Evolutionary conservation across 495 filamentous ascomycete species (phyloP).

Genomic region (Trichoderma parareesei): DNA sequence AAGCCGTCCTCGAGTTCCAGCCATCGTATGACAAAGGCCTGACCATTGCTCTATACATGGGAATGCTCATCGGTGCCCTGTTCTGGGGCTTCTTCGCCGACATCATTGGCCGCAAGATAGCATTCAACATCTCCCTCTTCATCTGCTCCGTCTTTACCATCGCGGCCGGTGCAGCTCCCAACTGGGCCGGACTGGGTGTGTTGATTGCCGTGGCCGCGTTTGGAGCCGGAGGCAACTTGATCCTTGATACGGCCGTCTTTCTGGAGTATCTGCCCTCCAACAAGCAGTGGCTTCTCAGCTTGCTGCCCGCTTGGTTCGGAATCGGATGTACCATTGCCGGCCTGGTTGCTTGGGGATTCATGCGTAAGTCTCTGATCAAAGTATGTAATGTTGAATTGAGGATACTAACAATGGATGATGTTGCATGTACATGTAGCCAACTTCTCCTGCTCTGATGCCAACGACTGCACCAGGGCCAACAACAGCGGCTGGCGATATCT

Average conservation of each 20-base stretch:
- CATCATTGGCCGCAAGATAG: slow-evolving; percentile 55
- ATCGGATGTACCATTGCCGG: slow-evolving; percentile 63
- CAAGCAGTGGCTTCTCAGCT: slow-evolving; percentile 65
- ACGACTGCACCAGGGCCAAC: slow-evolving; percentile 54
- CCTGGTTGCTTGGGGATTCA: slow-evolving; percentile 69
- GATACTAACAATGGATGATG: background rate
- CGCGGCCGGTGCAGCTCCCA: slow-evolving; percentile 58
- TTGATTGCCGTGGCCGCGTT: slow-evolving; percentile 40
- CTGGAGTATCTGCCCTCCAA: slow-evolving; percentile 73
- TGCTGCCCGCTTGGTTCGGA: slow-evolving; percentile 78
- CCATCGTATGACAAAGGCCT: slow-evolving; percentile 41
- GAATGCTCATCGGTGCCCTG: slow-evolving; percentile 63
- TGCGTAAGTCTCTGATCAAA: slow-evolving; percentile 42
- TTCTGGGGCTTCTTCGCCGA: slow-evolving; percentile 78
- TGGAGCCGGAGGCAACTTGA: slow-evolving; percentile 62
- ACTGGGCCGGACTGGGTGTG: slow-evolving; percentile 56
- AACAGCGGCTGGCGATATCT: slow-evolving; percentile 74
- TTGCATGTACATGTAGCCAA: background rate
- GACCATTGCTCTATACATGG: slow-evolving; percentile 43
- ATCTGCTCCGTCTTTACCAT: slow-evolving; percentile 68
- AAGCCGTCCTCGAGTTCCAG: slow-evolving; percentile 44
- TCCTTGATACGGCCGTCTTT: slow-evolving; percentile 71
- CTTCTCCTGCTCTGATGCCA: slow-evolving; percentile 40
- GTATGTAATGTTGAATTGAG: background rate
- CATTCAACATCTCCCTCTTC: slow-evolving; percentile 68